A percentile compares a stretch with the other conserved stretches of the same genome.
Conservation (phyloP, 2,329 filamentous ascomycete species). For the Ascochyta pisi region DNA sequence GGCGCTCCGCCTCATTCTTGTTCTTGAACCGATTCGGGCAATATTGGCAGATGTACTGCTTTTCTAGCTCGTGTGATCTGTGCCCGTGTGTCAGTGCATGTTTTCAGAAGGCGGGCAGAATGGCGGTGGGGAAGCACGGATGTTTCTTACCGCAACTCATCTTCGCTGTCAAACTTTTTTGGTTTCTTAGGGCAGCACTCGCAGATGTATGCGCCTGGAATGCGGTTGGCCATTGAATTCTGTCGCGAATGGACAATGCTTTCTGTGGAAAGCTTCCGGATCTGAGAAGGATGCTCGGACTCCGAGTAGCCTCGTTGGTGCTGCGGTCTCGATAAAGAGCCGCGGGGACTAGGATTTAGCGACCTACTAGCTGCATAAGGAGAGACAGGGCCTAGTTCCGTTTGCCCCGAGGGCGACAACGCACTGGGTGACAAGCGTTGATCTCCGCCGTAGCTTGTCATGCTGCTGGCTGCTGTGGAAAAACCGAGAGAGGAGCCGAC, state of each 20-base stretch:
- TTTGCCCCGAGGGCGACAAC: slow-evolving; percentile 64
- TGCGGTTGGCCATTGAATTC: slow-evolving; percentile 56
- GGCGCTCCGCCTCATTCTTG: slow-evolving; percentile 96
- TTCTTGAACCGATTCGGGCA: slow-evolving; percentile 98
- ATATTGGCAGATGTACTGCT: slow-evolving; percentile 92
- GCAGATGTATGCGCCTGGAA: slow-evolving; percentile 73
- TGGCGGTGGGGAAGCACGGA: slow-evolving; percentile 35
- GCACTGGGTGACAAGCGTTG: slow-evolving; percentile 67
- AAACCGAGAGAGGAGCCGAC: slow-evolving; percentile 67
- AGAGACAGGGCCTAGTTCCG: slow-evolving; percentile 61
- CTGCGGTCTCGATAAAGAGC: slow-evolving; percentile 47
- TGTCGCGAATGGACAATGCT: slow-evolving; percentile 55
- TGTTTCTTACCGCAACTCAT: slow-evolving; percentile 78
- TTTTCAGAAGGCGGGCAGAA: slow-evolving; percentile 18
- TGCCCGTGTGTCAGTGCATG: slow-evolving; percentile 29
- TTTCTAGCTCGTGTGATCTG: slow-evolving; percentile 89
- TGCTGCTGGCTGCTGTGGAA: slow-evolving; percentile 66
- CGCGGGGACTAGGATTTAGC: slow-evolving; percentile 52
- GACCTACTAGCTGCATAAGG: slow-evolving; percentile 60
- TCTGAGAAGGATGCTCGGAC: slow-evolving; percentile 43
- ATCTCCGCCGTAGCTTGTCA: slow-evolving; percentile 69
- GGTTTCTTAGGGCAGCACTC: slow-evolving; percentile 98
- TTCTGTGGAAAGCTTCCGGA: slow-evolving; percentile 58
- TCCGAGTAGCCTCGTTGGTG: slow-evolving; percentile 54
- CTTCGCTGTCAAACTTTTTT: slow-evolving; percentile 87